A percentile compares a stretch with the other conserved stretches of the same genome.
phyloP scores from a whole-genome alignment of 148 eudicot genomes.

The Mesembryanthemum crystallinum region DNA sequence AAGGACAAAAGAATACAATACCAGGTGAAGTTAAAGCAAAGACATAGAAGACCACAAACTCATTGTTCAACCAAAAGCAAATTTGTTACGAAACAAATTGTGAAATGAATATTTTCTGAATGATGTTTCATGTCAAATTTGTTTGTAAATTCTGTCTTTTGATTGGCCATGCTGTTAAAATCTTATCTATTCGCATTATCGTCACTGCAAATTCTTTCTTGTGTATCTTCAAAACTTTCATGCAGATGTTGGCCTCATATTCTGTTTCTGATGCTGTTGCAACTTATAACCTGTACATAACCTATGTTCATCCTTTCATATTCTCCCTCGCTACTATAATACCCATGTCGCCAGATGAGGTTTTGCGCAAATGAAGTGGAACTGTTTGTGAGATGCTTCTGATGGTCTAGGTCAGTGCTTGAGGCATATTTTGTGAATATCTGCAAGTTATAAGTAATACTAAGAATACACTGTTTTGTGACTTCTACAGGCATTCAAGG shows the following conservation, averaged over 20 bases:
- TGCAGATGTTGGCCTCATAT: conserved; percentile 99
- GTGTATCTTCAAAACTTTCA: conserved; percentile 19
- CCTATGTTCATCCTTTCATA: conserved; percentile 97
- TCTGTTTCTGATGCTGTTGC: conserved; percentile 99
- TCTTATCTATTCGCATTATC: background rate
- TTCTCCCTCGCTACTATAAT: conserved; percentile 97
- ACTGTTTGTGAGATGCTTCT: conserved; percentile 99
- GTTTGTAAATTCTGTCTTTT: background rate
- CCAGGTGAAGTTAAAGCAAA: too few species aligned
- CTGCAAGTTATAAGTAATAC: background rate
- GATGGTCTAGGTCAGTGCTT: conserved; percentile 86
- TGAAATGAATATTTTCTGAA: background rate
- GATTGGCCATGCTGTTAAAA: background rate
- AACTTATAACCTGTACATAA: conserved; percentile 97
- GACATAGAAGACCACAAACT: background rate
- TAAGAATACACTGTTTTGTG: conserved; percentile 12
- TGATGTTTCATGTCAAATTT: background rate
- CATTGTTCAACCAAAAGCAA: background rate
- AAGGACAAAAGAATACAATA: background rate
- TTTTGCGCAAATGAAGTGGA: conserved; percentile 98
- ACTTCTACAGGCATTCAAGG: conserved; percentile 72
- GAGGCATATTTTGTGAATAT: background rate
- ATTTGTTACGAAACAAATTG: background rate
- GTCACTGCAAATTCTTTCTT: conserved; percentile 12
- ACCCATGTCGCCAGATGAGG: conserved; percentile 99